Evolutionary conservation across 495 filamentous ascomycete genomes (phyloP).

Genomic region (Penicillium canescens): DNA sequence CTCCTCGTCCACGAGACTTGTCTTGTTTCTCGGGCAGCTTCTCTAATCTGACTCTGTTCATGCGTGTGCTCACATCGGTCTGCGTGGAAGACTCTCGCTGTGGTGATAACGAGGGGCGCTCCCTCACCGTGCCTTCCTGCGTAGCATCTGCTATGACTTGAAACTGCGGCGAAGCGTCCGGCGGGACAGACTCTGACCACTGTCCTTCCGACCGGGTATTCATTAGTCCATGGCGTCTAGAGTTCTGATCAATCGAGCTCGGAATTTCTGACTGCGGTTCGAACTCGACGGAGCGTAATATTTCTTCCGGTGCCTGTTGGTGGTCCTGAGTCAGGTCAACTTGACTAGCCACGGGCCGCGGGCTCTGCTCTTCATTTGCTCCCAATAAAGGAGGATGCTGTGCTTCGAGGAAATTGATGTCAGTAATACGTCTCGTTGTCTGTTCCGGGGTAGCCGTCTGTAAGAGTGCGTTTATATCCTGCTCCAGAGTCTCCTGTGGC

Average conservation of each 20-base stretch:
- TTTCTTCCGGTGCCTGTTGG: not conserved
- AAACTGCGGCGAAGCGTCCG: not conserved
- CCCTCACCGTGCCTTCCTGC: not conserved
- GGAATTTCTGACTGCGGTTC: not conserved
- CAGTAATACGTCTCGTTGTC: constrained; percentile 2
- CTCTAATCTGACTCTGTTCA: not conserved
- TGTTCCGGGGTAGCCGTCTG: not conserved
- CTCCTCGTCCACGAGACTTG: not conserved
- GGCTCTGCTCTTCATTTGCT: constrained; percentile 1
- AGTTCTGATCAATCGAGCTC: not conserved
- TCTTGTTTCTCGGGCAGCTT: constrained; percentile 1
- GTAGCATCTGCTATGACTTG: not conserved
- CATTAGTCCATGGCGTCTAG: not conserved
- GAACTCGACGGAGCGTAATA: not conserved
- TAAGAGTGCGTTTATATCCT: constrained; percentile 9
- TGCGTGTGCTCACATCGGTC: not conserved
- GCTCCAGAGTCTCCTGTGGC: constrained; percentile 7
- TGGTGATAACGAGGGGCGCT: not conserved
- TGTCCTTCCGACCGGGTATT: not conserved
- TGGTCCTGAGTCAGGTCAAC: constrained; percentile 2
- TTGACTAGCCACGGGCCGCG: not conserved
- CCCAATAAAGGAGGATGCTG: not conserved
- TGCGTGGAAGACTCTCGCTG: not conserved
- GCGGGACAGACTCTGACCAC: not conserved
- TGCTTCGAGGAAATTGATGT: constrained; percentile 9